Conservation (phyloP, 225 moss, liverwort and hornwort species). For the Neckera pumila region DNA sequence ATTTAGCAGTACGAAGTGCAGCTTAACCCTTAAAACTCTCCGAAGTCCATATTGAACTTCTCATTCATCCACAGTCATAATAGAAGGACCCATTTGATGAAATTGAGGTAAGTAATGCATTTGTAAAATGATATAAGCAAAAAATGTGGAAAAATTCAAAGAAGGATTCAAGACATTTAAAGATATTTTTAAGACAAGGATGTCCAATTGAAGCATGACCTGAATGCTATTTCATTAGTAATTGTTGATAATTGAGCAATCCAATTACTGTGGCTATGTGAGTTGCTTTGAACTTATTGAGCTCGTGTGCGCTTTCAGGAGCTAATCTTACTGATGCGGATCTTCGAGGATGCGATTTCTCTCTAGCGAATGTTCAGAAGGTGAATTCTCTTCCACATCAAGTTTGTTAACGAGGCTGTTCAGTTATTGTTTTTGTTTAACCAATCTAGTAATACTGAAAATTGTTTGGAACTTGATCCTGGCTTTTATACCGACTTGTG, state of each 20-base stretch:
- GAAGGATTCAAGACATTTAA: background rate
- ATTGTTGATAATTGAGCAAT: background rate
- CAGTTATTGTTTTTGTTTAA: background rate
- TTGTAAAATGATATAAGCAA: background rate
- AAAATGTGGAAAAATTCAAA: too few species aligned
- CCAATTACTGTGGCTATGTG: background rate
- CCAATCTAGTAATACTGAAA: background rate
- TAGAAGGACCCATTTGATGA: background rate
- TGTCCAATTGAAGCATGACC: background rate
- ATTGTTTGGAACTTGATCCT: background rate
- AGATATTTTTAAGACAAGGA: background rate
- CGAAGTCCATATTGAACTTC: background rate
- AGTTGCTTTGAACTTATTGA: background rate
- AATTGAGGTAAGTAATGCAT: background rate
- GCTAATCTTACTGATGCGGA: conserved; percentile 90
- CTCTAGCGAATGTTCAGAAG: conserved; percentile 83
- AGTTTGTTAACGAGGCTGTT: background rate
- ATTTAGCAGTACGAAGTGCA: background rate
- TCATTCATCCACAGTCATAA: background rate
- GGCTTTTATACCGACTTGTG: too few species aligned
- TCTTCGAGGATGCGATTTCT: conserved; percentile 93
- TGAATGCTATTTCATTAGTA: background rate
- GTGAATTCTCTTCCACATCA: background rate
- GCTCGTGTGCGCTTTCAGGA: conserved; percentile 24
- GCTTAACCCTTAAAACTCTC: background rate